phyloP scores from a whole-genome alignment of 345 rosid genomes.

The Euphorbia peplus region DNA sequence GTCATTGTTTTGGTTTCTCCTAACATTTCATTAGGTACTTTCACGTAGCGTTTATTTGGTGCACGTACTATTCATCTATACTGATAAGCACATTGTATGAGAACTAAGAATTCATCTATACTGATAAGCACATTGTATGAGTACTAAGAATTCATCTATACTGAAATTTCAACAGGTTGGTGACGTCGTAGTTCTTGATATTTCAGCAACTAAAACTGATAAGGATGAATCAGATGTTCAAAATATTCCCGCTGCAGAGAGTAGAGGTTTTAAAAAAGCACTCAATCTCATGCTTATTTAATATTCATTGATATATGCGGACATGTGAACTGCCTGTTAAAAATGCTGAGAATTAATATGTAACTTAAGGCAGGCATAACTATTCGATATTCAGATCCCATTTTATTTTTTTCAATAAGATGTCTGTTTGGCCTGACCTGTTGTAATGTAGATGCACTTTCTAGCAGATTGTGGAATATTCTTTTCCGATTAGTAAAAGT shows the following conservation, averaged over 20 bases:
- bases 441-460: not conserved
- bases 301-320: not conserved
- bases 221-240: constrained; percentile 56
- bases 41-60: not conserved
- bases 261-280: constrained; percentile 58
- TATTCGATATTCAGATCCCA: too few relatives aligned
- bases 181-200: constrained; percentile 75
- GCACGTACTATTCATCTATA: too few relatives aligned
- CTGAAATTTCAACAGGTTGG: constrained; percentile 56
- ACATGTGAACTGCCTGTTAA: too few relatives aligned
- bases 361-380: not conserved
- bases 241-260: constrained; percentile 78
- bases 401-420: too few relatives aligned
- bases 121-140: not conserved
- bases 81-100: too few relatives aligned
- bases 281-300: constrained; percentile 3
- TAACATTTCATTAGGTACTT: not conserved
- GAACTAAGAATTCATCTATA: too few relatives aligned
- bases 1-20: not conserved
- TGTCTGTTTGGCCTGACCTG: too few relatives aligned
- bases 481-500: not conserved
- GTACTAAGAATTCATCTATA: constrained; percentile 2
- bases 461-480: not conserved
- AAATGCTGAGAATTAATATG: not conserved
- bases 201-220: constrained; percentile 69